A percentile compares a stretch with the other conserved stretches of the same genome.
phyloP scores from a whole-genome alignment of 164 flowering plant species.

The Warburgia ugandensis region DNA sequence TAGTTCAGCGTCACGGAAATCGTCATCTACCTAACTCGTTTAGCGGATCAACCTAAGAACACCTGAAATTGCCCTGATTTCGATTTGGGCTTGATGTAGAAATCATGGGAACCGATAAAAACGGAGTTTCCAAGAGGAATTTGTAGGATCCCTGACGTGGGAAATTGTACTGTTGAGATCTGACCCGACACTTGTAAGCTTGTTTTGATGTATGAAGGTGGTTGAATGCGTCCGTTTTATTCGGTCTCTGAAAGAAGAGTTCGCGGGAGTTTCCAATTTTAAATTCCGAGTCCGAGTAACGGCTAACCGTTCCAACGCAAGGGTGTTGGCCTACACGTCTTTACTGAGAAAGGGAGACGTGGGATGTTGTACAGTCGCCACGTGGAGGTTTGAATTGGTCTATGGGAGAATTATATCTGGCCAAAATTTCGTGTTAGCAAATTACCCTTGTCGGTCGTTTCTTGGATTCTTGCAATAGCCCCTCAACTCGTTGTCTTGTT shows the following conservation, averaged over 20 bases:
- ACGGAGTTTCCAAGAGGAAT: conserved; percentile 5
- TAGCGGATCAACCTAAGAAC: background rate
- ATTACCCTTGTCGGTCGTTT: background rate
- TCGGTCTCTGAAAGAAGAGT: conserved; percentile 10
- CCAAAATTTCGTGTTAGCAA: background rate
- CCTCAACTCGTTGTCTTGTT: background rate
- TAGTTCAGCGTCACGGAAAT: too few species aligned
- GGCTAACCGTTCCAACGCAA: conserved; percentile 14
- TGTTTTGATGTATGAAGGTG: background rate
- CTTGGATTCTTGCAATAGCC: background rate
- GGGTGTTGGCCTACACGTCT: conserved; percentile 4
- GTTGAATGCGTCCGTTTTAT: conserved; percentile 24
- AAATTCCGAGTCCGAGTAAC: conserved; percentile 7
- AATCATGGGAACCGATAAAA: background rate
- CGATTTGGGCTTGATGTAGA: background rate
- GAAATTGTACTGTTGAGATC: background rate
- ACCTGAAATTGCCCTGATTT: background rate
- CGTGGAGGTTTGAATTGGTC: background rate
- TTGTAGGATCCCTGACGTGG: background rate
- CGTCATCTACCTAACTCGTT: background rate
- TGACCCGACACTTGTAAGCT: conserved; percentile 6
- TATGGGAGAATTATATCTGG: background rate
- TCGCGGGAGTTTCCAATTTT: conserved; percentile 19
- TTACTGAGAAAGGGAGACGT: background rate
- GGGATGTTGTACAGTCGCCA: background rate